phyloP scores from a whole-genome alignment of 352 stramenopile genomes.

The Phytophthora pini region DNA sequence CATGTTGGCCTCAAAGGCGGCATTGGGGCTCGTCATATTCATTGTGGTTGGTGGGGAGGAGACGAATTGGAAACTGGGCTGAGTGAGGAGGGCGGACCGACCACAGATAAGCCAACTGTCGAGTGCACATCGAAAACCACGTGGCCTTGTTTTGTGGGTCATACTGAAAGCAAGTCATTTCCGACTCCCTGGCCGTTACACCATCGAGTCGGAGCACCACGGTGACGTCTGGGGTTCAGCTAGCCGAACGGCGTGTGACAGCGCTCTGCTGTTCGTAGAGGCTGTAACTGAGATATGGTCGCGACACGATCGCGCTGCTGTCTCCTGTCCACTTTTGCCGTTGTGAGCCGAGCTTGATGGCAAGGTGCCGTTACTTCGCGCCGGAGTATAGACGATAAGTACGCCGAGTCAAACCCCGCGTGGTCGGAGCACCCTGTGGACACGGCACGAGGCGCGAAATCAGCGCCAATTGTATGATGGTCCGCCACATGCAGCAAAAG shows the following conservation, averaged over 20 bases:
- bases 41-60: conserved; percentile 16
- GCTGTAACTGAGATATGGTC: conserved; percentile 32
- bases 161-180: conserved; percentile 37
- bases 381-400: neutral
- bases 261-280: conserved; percentile 39
- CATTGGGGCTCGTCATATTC: conserved; percentile 16
- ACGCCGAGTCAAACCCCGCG: conserved; percentile 7
- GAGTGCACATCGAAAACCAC: conserved; percentile 8
- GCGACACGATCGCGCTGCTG: neutral
- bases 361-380: conserved; percentile 27
- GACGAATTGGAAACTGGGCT: conserved; percentile 19
- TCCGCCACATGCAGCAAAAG: conserved; percentile 29
- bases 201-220: conserved; percentile 27
- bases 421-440: conserved; percentile 10
- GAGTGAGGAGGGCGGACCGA: conserved; percentile 25
- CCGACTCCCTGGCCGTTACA: conserved; percentile 25
- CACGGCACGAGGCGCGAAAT: conserved; percentile 15
- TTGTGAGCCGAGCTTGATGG: conserved; percentile 11
- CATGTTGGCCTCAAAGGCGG: conserved; percentile 19
- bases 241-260: conserved; percentile 41
- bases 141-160: conserved; percentile 5
- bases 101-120: conserved; percentile 14
- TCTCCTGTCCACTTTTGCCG: conserved; percentile 34
- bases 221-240: conserved; percentile 31
- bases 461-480: conserved; percentile 11